Conservation (phyloP, 1,139 yeast genomes). For the Yarrowia galli region DNA sequence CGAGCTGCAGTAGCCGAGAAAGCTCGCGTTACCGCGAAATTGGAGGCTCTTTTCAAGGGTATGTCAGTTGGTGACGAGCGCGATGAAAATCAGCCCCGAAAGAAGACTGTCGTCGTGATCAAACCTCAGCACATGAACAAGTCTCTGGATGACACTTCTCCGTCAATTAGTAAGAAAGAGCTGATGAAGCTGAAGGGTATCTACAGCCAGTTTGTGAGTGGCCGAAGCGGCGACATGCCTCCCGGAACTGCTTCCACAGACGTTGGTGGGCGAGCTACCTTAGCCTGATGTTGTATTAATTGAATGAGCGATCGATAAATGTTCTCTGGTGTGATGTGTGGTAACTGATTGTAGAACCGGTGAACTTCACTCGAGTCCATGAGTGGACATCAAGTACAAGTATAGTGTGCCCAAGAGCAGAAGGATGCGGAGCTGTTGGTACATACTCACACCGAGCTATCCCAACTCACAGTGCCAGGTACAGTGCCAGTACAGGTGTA, state of each 20-base stretch:
- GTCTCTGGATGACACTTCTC: slow-evolving; percentile 79
- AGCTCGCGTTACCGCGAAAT: slow-evolving; percentile 56
- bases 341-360: too few relatives aligned
- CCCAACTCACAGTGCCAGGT: too few relatives aligned
- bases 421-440: too few relatives aligned
- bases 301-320: not conserved
- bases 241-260: slow-evolving; percentile 83
- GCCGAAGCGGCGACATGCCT: slow-evolving; percentile 89
- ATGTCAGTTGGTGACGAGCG: slow-evolving; percentile 2
- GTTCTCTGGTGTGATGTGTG: too few relatives aligned
- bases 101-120: slow-evolving; percentile 52
- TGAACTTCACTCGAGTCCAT: too few relatives aligned
- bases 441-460: too few relatives aligned
- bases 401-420: too few relatives aligned
- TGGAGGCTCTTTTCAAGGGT: slow-evolving; percentile 52
- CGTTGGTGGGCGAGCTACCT: slow-evolving; percentile 82
- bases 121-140: slow-evolving; percentile 63
- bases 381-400: too few relatives aligned
- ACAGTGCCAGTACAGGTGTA: too few relatives aligned
- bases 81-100: slow-evolving; percentile 32
- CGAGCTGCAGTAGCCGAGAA: slow-evolving; percentile 54
- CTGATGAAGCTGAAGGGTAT: slow-evolving; percentile 66
- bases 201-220: slow-evolving; percentile 76
- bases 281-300: slow-evolving; percentile 56
- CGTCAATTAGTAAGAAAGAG: slow-evolving; percentile 83